Evolutionary conservation across 2,329 filamentous ascomycete species (phyloP).

Genomic region (Aspergillus sp.): DNA sequence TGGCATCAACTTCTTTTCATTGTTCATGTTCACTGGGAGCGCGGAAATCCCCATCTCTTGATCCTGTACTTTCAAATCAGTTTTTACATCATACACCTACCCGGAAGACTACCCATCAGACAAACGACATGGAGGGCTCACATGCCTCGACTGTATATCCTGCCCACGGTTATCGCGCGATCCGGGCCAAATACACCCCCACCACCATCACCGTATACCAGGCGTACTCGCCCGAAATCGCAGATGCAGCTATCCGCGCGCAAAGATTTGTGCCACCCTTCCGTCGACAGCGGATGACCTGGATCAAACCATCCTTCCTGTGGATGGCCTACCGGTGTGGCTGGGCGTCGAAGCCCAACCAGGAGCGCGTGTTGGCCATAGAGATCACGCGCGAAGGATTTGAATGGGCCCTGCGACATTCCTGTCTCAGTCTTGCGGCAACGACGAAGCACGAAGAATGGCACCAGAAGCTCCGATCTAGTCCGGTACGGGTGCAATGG

Average conservation of each 20-base stretch:
- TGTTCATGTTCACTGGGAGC: no score
- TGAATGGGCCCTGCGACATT: slow-evolving; percentile 42
- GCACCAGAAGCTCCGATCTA: slow-evolving; percentile 16
- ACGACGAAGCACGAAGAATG: slow-evolving; percentile 16
- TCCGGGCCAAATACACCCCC: slow-evolving; percentile 52
- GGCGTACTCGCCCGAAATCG: slow-evolving; percentile 56
- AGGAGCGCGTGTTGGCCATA: slow-evolving; percentile 58
- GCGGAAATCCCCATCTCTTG: no score
- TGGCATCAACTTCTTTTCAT: no score
- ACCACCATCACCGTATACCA: slow-evolving; percentile 61
- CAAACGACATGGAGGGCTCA: neutral
- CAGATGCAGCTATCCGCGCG: slow-evolving; percentile 48
- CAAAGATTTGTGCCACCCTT: slow-evolving; percentile 56
- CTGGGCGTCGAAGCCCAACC: slow-evolving; percentile 55
- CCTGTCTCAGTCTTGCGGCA: slow-evolving; percentile 27
- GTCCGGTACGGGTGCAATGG: slow-evolving; percentile 59
- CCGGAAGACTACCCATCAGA: neutral
- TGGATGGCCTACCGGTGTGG: slow-evolving; percentile 65
- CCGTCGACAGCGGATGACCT: slow-evolving; percentile 58
- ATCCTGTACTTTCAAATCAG: no score
- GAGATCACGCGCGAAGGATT: slow-evolving; percentile 54
- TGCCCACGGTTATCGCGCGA: slow-evolving; percentile 38
- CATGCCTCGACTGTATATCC: neutral
- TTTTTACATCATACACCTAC: no score
- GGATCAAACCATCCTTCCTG: slow-evolving; percentile 62